Conservation (phyloP, 139 green algal species). For the Coccomyxa sp. region DNA sequence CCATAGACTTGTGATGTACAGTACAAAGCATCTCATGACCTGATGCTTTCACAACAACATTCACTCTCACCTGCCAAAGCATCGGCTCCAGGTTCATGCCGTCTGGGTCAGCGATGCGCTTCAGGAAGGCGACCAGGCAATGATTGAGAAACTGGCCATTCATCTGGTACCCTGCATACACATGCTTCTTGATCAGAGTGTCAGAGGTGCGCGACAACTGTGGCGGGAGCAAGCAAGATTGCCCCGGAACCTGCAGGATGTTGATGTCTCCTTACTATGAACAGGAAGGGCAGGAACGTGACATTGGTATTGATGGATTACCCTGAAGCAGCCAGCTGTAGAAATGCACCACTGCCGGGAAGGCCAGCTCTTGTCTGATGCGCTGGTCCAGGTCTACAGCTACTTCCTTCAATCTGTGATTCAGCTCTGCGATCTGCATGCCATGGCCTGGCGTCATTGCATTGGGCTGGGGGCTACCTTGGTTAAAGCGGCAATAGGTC, state of each 20-base stretch:
- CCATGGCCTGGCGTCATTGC: too few species aligned
- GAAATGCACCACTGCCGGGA: conserved; percentile 65
- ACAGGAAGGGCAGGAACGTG: too few species aligned
- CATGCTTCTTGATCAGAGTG: not conserved
- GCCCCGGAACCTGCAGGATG: too few species aligned
- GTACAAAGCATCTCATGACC: not conserved
- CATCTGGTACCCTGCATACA: conserved; percentile 31
- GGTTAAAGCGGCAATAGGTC: too few species aligned
- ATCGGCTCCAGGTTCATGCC: conserved; percentile 70
- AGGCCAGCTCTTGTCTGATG: conserved; percentile 47
- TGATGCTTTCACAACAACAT: not conserved
- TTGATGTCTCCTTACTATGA: too few species aligned
- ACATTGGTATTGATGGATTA: too few species aligned
- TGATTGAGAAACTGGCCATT: conserved; percentile 53
- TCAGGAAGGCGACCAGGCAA: conserved; percentile 50
- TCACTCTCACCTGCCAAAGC: conserved; percentile 62
- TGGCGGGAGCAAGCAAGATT: too few species aligned
- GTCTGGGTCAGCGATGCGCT: conserved; percentile 44
- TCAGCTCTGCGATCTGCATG: too few species aligned
- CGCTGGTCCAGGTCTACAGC: conserved; percentile 37
- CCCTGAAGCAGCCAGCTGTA: conserved; percentile 54
- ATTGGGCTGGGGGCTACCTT: too few species aligned
- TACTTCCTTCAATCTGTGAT: conserved; percentile 7
- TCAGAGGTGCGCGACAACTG: too few species aligned
- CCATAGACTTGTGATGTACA: not conserved